These are phyloP conservation scores for Rhizopus delemar DNA, from an alignment of 371 early-diverging fungal species.

Conservation along the genomic window DNA sequence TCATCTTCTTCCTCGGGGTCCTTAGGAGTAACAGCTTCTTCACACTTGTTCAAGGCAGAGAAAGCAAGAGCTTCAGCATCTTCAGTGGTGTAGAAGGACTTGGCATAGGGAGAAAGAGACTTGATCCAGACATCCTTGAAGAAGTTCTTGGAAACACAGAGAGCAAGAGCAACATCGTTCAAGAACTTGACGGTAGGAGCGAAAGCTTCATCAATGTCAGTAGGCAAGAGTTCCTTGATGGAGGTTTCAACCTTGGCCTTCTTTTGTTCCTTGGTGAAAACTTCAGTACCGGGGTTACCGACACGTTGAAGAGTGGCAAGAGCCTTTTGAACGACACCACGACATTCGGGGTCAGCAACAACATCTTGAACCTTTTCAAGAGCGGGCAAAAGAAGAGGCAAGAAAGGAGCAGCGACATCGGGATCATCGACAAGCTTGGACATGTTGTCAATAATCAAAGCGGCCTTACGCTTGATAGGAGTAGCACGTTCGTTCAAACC, in stretches of 20 bases:
- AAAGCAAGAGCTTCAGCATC: constrained; percentile 37
- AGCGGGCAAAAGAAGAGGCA: constrained; percentile 77
- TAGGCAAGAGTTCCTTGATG: constrained; percentile 41
- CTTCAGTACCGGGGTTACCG: constrained; percentile 23
- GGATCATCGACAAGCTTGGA: constrained; percentile 82
- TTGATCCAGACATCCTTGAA: constrained; percentile 41
- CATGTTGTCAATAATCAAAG: constrained; percentile 86
- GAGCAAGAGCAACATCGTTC: constrained; percentile 34
- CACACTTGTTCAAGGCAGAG: constrained; percentile 38
- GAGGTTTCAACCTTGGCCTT: constrained; percentile 46
- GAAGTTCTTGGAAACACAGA: constrained; percentile 39
- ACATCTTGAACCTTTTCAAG: constrained; percentile 74
- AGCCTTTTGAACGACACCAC: constrained; percentile 60
- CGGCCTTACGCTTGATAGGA: constrained; percentile 75
- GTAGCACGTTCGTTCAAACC: constrained; percentile 69
- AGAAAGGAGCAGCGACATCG: constrained; percentile 76
- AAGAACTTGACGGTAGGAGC: constrained; percentile 39
- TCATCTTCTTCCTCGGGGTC: constrained; percentile 62
- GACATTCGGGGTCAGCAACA: constrained; percentile 78
- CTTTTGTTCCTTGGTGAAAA: constrained; percentile 46
- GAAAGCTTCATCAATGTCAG: constrained; percentile 41
- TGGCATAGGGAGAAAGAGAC: constrained; percentile 53
- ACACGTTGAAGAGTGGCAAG: constrained; percentile 41
- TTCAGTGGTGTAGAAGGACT: constrained; percentile 52
- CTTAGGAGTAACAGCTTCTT: constrained; percentile 48